phyloP scores from a whole-genome alignment of 2,329 filamentous ascomycete genomes.

The Pseudohalonectria lignicola region DNA sequence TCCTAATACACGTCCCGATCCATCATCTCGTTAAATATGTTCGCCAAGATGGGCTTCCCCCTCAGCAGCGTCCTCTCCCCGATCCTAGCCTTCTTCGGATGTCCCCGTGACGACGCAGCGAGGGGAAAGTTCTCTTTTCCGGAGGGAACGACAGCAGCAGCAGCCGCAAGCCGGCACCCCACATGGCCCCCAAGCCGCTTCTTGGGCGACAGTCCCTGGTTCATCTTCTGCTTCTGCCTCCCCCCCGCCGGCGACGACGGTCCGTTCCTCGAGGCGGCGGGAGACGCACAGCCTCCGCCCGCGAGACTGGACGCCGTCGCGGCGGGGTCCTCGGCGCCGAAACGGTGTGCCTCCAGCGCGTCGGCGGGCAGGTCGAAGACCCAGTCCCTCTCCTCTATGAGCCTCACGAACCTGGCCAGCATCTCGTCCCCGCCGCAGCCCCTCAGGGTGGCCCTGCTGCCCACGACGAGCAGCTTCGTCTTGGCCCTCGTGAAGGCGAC shows the following conservation, averaged over 20 bases:
- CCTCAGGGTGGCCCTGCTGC: slow-evolving; percentile 63
- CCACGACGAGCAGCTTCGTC: slow-evolving; percentile 82
- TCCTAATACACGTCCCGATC: too few relatives aligned
- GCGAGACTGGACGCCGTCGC: too few relatives aligned
- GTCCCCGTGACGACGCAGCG: slow-evolving; percentile 19
- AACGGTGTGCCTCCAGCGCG: slow-evolving; percentile 57
- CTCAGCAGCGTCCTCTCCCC: slow-evolving; percentile 53
- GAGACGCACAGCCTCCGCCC: too few relatives aligned
- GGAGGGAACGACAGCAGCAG: background rate
- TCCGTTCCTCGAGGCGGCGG: too few relatives aligned
- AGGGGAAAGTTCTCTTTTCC: slow-evolving; percentile 30
- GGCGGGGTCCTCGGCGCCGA: slow-evolving; percentile 18
- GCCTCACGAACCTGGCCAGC: slow-evolving; percentile 59
- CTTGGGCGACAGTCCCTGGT: too few relatives aligned
- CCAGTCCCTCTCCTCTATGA: slow-evolving; percentile 76
- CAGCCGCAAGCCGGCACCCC: background rate
- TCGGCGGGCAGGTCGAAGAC: slow-evolving; percentile 58
- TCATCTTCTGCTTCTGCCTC: too few relatives aligned
- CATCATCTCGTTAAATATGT: slow-evolving; percentile 66
- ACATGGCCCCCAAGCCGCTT: slow-evolving; percentile 10
- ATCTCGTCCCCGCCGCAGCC: slow-evolving; percentile 56
- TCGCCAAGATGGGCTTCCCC: slow-evolving; percentile 57
- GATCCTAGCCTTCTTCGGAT: slow-evolving; percentile 44
- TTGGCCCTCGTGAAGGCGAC: slow-evolving; percentile 90
- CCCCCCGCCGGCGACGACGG: too few relatives aligned